Evolutionary conservation across 441 rosid species (phyloP).

Genomic region (Corymbia calophylla): DNA sequence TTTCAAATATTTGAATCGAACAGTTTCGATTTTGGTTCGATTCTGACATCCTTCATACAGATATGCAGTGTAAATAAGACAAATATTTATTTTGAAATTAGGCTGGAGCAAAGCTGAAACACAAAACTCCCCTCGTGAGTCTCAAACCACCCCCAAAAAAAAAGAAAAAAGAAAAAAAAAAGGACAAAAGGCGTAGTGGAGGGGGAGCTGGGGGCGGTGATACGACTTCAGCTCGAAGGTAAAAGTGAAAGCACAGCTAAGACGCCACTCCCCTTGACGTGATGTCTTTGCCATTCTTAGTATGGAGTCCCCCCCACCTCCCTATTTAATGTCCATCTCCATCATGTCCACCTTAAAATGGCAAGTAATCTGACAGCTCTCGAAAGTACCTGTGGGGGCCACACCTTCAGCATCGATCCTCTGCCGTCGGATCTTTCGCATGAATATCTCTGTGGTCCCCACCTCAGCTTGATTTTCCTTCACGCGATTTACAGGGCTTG

Average conservation of each 20-base stretch:
- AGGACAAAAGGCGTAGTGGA: background rate
- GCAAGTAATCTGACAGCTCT: background rate
- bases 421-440: background rate
- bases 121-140: background rate
- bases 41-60: too few species aligned
- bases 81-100: background rate
- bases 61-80: background rate
- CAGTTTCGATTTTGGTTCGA: rapidly evolving
- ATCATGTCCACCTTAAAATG: background rate
- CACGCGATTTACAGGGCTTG: background rate
- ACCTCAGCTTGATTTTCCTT: background rate
- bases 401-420: background rate
- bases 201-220: background rate
- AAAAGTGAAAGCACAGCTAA: background rate
- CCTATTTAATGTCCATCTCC: background rate
- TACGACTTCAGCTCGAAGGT: background rate
- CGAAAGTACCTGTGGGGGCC: background rate
- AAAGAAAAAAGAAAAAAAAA: too few species aligned
- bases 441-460: background rate
- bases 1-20: too few species aligned
- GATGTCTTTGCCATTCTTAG: background rate
- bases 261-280: background rate
- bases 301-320: background rate
- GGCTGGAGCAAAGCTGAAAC: background rate
- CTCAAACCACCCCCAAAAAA: too few species aligned